Evolutionary conservation across 805 yeast species (phyloP), one percentile per base, ranked within the genome.

Genomic region (Candida insectorum): DNA sequence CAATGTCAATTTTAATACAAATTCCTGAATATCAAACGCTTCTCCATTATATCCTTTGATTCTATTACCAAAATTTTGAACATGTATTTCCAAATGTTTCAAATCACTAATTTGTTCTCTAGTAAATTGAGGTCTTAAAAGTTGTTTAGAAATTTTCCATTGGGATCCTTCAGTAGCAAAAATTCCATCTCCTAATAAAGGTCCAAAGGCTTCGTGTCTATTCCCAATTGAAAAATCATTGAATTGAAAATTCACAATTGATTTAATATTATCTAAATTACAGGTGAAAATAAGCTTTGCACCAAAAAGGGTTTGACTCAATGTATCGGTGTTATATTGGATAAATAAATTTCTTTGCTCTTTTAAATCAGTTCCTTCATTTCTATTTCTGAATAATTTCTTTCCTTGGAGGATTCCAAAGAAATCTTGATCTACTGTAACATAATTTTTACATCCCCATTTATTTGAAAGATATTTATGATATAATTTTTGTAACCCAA

Each of bases 61-160:
- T 30, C 50, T 55, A 25, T 45, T 38, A 26, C 53, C 54, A 17
- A 61, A 47, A 10, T 41, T 34, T 28, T 51, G 52, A 14, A 60
- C 38, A 36, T 56, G 66, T 7, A 48, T 48, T 38, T 61, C 67
- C 34, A 62, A 52, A 3, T 54, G 41, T 27, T 46, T 36, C 18
- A 58, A 54, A 28, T 60, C 65, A n/a, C 54, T 54, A 24, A 62
- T 52, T 36, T 60, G 63, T 28, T 60, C 66, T 31, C 64, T 49
- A 12, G 65, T 52, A 39, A 61, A 62, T 31, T 60, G 65, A 5
- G 69, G 69, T 41, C 69, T 50, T 43, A 62, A 53, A 43, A 59
- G 52, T 13, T 61, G 57, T 32, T 65, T 44, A 4, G 64, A 54
- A 26, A 54, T 56, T 40, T 54, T 61, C 69, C 69, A 61, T 12